Conservation (phyloP, 1,284 basidiomycete genomes). For the Sanguinoderma infundibulare region DNA sequence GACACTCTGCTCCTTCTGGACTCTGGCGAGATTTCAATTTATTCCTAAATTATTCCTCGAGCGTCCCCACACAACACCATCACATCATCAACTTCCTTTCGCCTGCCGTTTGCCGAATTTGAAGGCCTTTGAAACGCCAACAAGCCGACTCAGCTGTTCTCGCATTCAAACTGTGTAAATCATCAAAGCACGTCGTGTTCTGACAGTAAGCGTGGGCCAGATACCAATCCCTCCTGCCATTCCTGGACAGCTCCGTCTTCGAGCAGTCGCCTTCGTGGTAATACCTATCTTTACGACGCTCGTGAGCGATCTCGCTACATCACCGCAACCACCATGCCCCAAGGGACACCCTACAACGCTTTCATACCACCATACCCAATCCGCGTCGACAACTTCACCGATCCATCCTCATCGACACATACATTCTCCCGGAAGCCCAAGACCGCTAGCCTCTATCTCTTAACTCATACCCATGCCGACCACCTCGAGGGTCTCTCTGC, state of each 20-base stretch:
- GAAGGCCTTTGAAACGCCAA: no score
- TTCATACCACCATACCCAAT: conserved; percentile 76
- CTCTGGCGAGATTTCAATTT: neutral
- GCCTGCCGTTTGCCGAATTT: no score
- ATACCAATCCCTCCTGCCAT: no score
- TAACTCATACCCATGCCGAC: conserved; percentile 87
- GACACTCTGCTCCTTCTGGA: neutral
- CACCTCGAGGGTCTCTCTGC: conserved; percentile 74
- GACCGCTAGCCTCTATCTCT: conserved; percentile 68
- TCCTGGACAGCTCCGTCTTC: conserved; percentile 3
- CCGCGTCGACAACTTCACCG: conserved; percentile 78
- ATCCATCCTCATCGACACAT: conserved; percentile 33
- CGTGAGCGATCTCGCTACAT: neutral
- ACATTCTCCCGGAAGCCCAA: conserved; percentile 31
- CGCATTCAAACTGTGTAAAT: no score
- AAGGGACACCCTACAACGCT: conserved; percentile 70
- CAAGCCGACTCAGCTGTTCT: no score
- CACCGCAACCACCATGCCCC: conserved; percentile 53
- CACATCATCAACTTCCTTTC: no score
- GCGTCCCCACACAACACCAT: no score
- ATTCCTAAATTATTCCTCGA: neutral
- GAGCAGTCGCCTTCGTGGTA: neutral
- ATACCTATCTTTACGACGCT: neutral
- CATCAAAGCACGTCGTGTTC: no score
- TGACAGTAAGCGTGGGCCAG: no score